A percentile compares a stretch with the other conserved stretches of the same genome.
phyloP scores from a whole-genome alignment of 345 rosid species.

The Eucalyptus regnans region DNA sequence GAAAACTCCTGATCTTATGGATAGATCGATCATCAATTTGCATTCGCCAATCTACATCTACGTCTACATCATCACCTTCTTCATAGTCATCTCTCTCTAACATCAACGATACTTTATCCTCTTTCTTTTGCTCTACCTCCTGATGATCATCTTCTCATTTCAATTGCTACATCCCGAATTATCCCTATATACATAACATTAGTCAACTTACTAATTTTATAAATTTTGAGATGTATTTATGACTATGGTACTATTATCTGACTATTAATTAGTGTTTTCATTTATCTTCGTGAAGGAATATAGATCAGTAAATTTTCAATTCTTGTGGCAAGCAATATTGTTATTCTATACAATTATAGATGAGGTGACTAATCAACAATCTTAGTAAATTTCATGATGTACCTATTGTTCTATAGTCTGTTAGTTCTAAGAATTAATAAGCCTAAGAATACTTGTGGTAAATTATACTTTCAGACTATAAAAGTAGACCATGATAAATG shows the following conservation, averaged over 20 bases:
- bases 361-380: no score
- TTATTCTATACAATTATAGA: not conserved
- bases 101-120: not conserved
- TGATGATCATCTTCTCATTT: not conserved
- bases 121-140: not conserved
- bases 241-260: not conserved
- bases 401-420: no score
- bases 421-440: no score
- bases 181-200: not conserved
- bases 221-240: not conserved
- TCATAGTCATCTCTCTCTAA: not conserved
- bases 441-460: no score
- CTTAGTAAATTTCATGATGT: no score
- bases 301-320: not conserved
- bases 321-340: not conserved
- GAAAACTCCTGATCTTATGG: not conserved
- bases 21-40: not conserved
- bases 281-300: not conserved
- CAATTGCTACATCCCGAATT: not conserved
- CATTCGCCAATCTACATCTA: not conserved
- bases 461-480: no score
- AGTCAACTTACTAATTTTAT: not conserved
- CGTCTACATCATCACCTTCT: not conserved
- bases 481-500: no score
- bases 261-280: not conserved